Evolutionary conservation across 371 early-diverging fungal genomes (phyloP), one percentile per base, ranked within the genome.

Genomic region (Massospora cicadina): DNA sequence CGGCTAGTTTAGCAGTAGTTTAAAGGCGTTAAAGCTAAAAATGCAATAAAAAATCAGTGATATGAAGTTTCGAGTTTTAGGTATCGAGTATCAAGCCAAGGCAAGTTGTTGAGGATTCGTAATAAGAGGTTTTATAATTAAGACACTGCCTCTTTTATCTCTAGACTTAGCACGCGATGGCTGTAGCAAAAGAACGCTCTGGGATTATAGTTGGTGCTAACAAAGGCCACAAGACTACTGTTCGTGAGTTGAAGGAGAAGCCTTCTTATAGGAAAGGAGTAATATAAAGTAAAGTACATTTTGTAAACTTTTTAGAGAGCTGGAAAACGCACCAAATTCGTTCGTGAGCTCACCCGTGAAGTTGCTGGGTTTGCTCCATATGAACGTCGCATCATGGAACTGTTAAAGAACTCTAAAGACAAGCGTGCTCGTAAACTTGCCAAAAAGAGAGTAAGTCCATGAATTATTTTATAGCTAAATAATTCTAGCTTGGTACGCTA

Each of bases 391-490:
- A 87, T 96, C 71, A 93, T 98, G 93, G 98, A 98, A 84, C 84
- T 98, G 89, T 81, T 98, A 78, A 95, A 94, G 89, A 96, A 96
- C 91, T 89, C 91, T 82, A 93, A 91, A 81, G 98, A 98, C 79
- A 98, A 98, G 95, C 89, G 98, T 76, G 98, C 98, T 70, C 88
- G 91, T 79, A 91, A 91, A 86, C 86, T 98, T 67, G 93, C 95
- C 74, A 98, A 98, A 89, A 87, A 85, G 83, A 89, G 94, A 77
- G 87, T 90, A 83, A 70, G 82, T 70, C 24, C n/a, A 62, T 53
- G 1, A 1, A 58, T 33, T 12, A 17, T 32, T 53, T 26, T 13
- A 55, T 54, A 43, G 26, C 24, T 53, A 23, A 28, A 23, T 23
- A 31, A 21, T 33, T 60, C 31, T 75, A 90, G 88, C 87, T 98